Conservation (phyloP, 305 asterid genomes). For the Rubia peregrina region DNA sequence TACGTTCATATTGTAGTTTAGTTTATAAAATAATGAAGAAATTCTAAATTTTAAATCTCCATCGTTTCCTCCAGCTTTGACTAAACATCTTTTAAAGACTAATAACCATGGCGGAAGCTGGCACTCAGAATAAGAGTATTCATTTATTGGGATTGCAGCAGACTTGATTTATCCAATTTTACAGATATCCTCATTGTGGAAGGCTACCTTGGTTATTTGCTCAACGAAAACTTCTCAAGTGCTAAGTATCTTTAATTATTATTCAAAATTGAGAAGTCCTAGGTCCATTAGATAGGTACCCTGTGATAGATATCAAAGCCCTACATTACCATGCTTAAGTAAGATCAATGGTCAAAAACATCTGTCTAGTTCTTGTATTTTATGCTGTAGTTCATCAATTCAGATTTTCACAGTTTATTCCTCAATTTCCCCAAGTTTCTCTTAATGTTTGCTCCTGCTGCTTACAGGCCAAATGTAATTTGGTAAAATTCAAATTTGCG, state of each 20-base stretch:
- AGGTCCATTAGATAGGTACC: background rate
- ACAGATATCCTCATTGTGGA: background rate
- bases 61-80: background rate
- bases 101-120: background rate
- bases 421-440: background rate
- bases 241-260: background rate
- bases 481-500: background rate
- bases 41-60: background rate
- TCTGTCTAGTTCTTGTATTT: background rate
- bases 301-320: background rate
- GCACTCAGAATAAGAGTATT: background rate
- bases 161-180: background rate
- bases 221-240: background rate
- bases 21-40: background rate
- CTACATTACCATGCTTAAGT: background rate
- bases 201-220: background rate
- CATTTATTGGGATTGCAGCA: no score
- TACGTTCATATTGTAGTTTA: no score
- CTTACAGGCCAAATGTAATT: background rate
- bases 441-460: background rate
- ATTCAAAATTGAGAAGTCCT: background rate
- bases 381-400: background rate
- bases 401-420: background rate
- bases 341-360: background rate
- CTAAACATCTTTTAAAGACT: no score